Base-by-base conservation (phyloP, 2,329 filamentous ascomycete species). In the Penicillium sp. region DNA sequence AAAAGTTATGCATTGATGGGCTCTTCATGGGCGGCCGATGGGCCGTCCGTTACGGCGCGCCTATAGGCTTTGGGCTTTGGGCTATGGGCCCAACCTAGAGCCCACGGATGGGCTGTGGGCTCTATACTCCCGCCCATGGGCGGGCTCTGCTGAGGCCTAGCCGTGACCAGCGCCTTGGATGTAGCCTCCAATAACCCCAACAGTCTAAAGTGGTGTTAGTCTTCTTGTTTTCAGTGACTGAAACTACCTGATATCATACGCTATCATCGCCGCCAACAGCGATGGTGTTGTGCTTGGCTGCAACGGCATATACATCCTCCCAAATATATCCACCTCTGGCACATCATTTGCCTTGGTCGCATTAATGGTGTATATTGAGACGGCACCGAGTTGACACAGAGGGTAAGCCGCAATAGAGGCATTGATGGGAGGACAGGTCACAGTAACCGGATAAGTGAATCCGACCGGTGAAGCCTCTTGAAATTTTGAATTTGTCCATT, bases 341-440 rank as follows among this genome's bases (percentile, higher is more conserved):
- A 46, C 44, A 25, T 46, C 16, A 11, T 36, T 22, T 36, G 44
- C 30, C 13, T 38, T 38, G 30, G 44, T 46, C 22, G 44, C 44
- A 48, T 64, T 67, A 47, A 69, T 53, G 1, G 60, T 61, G 48
- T 68, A 69, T 1, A 56, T 46, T 7, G 65, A 63, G 2, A 58
- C 56, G 18, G 55, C 55, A 1, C 67, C 69, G 10, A 70, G 46
- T 7, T 50, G 49, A 42, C 69, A 72, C 2, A 51, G 38, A 5
- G 56, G 54, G 14, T 46, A 54, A 28, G 63, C 50, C 16, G 61
- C 61, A 11, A 58, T 36, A 13, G 55, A 51, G 20, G 46, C 46
- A 52, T 67, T 63, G 11, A 67, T 55, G 0, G 62, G 56, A 16
- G 63, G 61, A 46, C 67, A 71, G 3, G 52, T 62, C 36, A 63